Conservation (phyloP, 75 land plant genomes). For the Sequoiadendron giganteum region DNA sequence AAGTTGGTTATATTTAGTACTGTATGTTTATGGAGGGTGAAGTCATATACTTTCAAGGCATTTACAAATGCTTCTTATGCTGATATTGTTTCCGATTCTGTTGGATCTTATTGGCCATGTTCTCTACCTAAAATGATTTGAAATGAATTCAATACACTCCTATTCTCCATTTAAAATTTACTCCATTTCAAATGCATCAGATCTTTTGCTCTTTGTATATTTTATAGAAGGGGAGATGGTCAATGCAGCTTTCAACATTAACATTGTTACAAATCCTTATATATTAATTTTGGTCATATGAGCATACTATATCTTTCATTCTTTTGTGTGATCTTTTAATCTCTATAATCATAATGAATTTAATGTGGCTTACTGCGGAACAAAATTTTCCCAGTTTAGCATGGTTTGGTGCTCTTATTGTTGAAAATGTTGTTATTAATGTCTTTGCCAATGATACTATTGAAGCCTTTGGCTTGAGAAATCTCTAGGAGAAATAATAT, state of each 20-base stretch:
- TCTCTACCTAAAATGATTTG: background rate
- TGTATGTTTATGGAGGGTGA: background rate
- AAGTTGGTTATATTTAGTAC: constrained; percentile 15
- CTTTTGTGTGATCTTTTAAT: background rate
- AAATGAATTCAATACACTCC: background rate
- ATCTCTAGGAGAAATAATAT: no score
- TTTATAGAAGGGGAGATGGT: background rate
- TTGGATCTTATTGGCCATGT: background rate
- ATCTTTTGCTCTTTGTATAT: background rate
- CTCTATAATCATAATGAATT: background rate
- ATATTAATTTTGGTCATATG: background rate
- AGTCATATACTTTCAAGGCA: background rate
- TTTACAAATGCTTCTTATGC: background rate
- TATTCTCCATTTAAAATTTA: background rate
- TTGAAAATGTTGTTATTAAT: no score
- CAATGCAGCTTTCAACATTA: background rate
- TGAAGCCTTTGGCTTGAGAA: no score
- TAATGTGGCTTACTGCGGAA: background rate
- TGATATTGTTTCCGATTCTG: background rate
- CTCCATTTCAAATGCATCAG: background rate
- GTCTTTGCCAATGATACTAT: no score
- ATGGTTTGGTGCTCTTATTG: background rate
- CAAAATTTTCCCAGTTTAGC: background rate
- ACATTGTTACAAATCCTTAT: background rate
- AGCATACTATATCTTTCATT: background rate